Evolutionary conservation across 1,284 basidiomycete genomes (phyloP), one percentile per base, ranked within the genome.

Genomic region (Taiwanofungus camphoratus): DNA sequence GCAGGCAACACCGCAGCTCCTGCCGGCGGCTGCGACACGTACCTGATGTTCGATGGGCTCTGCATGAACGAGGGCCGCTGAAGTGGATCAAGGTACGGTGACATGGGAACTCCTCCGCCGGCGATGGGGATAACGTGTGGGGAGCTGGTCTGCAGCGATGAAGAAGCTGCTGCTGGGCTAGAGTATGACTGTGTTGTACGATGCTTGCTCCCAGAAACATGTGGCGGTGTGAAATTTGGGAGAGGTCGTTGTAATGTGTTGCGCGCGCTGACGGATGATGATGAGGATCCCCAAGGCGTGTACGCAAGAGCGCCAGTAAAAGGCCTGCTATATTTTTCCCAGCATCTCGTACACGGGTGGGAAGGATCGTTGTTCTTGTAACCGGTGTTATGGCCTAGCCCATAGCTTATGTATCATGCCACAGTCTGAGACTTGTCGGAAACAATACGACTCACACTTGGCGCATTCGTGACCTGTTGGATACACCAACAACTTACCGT

Each of bases 291-390:
- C 67, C 71, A 74, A 15, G 72, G 70, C 0, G 77, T 71, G 53
- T 79, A 82, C 0, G 69, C 64, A 12, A 87, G 61, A 2, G 80
- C 72, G 3, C 80, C 80, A 0, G 66, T 56, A 58, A 78, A 88
- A 0, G 70, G 67, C 52, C 74, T 76, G 1, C 70, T 67, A 58
- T 82, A 80, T 49, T 76, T 78, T 1, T 70, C 63, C 86, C 85
- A 88, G 60, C 86, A 88, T 42, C 73, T 76, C 39, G 68, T 66
- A 54, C 86, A 88, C 5, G 85, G 81, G 46, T 78, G 66, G 0
- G 68, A 61, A 0, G 84, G 82, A 56, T 87, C 82, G 33, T 67
- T 69, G 44, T 75, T 67, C 61, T 83, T 84, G 63, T 81, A 88
- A 2, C 86, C 86, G 0, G 74, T 77, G 56, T 87, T 87, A 30